These are phyloP conservation scores for Pichia sp. DNA, from an alignment of 1,139 yeast genomes.

Conservation along the genomic window DNA sequence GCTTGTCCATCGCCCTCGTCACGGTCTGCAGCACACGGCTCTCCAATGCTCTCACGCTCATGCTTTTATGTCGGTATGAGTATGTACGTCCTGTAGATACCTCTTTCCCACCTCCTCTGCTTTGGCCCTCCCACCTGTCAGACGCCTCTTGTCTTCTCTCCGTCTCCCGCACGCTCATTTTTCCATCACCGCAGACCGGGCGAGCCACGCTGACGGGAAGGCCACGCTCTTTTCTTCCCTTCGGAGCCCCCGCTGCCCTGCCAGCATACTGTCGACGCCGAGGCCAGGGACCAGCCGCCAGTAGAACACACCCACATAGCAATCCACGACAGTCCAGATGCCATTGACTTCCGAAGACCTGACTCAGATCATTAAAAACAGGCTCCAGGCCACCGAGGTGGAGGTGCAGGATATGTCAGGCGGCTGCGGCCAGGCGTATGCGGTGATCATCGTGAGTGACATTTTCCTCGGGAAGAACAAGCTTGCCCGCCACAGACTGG, in stretches of 20 bases:
- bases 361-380: conserved; percentile 44
- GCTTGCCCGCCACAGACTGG: conserved; percentile 79
- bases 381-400: conserved; percentile 50
- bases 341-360: conserved; percentile 41
- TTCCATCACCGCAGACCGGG: not conserved
- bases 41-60: conserved; percentile 4
- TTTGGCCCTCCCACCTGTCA: not conserved
- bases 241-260: not conserved
- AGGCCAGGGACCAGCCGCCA: not conserved
- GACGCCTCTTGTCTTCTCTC: not conserved
- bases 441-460: conserved; percentile 76
- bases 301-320: not conserved
- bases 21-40: conserved; percentile 4
- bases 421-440: conserved; percentile 86
- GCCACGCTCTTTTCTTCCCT: not conserved
- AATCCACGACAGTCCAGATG: not conserved
- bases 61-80: not conserved
- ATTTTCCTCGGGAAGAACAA: conserved; percentile 77
- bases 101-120: not conserved
- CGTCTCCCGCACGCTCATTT: not conserved
- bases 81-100: not conserved
- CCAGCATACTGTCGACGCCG: not conserved
- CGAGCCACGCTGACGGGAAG: not conserved
- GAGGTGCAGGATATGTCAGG: conserved; percentile 72
- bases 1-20: conserved; percentile 35